Evolutionary conservation across 306 rosid genomes (phyloP).

Genomic region (Nissolia schottii): DNA sequence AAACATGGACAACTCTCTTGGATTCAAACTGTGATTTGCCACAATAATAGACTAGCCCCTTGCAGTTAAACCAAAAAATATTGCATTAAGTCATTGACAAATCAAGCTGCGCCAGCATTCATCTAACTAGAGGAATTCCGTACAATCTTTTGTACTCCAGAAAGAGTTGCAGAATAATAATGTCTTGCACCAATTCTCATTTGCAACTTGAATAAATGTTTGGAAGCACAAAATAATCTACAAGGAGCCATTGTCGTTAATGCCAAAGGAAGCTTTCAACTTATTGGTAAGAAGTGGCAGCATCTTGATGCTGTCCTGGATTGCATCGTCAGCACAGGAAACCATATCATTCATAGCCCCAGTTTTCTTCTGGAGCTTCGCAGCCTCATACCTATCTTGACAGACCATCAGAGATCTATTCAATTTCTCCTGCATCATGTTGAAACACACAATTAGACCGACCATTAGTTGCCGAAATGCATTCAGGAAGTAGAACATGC

Average conservation of each 20-base stretch:
- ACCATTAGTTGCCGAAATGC: not conserved
- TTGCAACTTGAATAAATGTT: not conserved
- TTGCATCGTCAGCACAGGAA: conserved; percentile 73
- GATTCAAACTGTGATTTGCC: too few species aligned
- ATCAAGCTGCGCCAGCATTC: not conserved
- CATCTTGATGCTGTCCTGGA: conserved; percentile 60
- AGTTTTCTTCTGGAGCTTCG: conserved; percentile 58
- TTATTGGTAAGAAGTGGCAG: conserved; percentile 60
- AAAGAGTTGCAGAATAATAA: not conserved
- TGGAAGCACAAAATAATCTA: conserved; percentile 11
- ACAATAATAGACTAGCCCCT: too few species aligned
- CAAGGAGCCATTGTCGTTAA: conserved; percentile 12
- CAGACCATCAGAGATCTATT: conserved; percentile 89
- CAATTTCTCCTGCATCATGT: conserved; percentile 69
- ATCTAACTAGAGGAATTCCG: not conserved
- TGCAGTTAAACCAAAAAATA: too few species aligned
- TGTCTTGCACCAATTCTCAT: conserved; percentile 10
- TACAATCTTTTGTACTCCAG: not conserved
- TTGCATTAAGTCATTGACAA: not conserved
- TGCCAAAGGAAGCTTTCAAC: conserved; percentile 59
- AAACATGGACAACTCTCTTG: too few species aligned
- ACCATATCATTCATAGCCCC: conserved; percentile 56
- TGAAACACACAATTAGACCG: conserved; percentile 12
- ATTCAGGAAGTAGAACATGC: not conserved
- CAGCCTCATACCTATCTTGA: conserved; percentile 83